phyloP scores from a whole-genome alignment of 441 rosid genomes.

The Gossypium schwendimanii region DNA sequence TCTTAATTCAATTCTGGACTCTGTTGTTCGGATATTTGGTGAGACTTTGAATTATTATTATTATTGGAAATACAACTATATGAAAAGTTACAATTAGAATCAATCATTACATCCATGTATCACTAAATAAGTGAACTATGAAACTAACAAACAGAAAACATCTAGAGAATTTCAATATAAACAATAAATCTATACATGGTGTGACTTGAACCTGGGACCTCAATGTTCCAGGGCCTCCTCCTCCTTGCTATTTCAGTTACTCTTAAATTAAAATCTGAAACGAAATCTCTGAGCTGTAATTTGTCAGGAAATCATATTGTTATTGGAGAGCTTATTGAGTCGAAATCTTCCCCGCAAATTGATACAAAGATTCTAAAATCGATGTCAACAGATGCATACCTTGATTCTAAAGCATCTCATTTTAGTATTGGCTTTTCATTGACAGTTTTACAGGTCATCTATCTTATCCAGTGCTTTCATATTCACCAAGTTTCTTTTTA shows the following conservation, averaged over 20 bases:
- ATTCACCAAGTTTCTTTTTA: neutral
- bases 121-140: no score
- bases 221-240: no score
- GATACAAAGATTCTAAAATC: conserved; percentile 65
- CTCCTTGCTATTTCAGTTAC: neutral
- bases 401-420: conserved; percentile 77
- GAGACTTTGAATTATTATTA: conserved; percentile 21
- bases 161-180: no score
- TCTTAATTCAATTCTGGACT: conserved; percentile 83
- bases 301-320: conserved; percentile 82
- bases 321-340: conserved; percentile 88
- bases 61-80: neutral
- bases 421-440: conserved; percentile 80
- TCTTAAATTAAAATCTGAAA: conserved; percentile 12
- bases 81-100: no score
- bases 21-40: conserved; percentile 86
- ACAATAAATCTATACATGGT: no score
- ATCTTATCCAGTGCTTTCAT: neutral
- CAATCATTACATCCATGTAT: no score
- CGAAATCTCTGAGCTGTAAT: conserved; percentile 20
- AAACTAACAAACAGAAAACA: no score
- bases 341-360: conserved; percentile 50
- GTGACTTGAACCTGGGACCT: no score
- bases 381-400: conserved; percentile 46
- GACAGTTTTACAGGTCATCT: conserved; percentile 85